Conservation (phyloP, 202 grass and related monocot genomes). For the Hordeum pubiflorum region DNA sequence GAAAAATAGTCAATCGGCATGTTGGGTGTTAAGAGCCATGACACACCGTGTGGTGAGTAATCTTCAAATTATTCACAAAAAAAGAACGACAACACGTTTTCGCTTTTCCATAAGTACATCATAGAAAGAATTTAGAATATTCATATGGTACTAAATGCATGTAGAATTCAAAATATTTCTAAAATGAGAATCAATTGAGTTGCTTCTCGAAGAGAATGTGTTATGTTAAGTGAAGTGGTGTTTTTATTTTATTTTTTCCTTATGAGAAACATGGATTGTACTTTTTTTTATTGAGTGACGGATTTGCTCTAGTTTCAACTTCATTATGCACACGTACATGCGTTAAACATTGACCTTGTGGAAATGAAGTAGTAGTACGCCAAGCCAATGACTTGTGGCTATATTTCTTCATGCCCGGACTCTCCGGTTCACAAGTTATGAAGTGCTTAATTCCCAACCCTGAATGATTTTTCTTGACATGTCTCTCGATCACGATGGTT, state of each 20-base stretch:
- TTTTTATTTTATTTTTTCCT: neutral
- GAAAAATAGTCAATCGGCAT: neutral
- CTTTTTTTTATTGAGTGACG: neutral
- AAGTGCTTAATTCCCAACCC: conserved; percentile 29
- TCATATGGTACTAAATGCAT: neutral
- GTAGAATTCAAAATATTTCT: neutral
- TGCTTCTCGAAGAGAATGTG: neutral
- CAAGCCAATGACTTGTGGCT: neutral
- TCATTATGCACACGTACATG: neutral
- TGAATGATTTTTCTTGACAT: neutral
- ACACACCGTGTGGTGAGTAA: too few relatives aligned
- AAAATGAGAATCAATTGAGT: neutral
- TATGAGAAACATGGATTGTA: conserved; percentile 2
- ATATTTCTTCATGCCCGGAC: neutral
- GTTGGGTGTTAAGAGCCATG: neutral
- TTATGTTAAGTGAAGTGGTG: neutral
- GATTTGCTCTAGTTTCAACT: too few relatives aligned
- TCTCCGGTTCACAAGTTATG: conserved; percentile 17
- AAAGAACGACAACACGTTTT: neutral
- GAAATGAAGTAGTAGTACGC: neutral
- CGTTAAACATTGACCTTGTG: conserved; percentile 22
- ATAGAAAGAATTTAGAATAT: neutral
- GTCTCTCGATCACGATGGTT: neutral
- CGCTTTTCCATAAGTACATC: neutral
- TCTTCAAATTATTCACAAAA: too few relatives aligned